Conservation (phyloP, 1,284 basidiomycete genomes). For the Fomes fomentarius region DNA sequence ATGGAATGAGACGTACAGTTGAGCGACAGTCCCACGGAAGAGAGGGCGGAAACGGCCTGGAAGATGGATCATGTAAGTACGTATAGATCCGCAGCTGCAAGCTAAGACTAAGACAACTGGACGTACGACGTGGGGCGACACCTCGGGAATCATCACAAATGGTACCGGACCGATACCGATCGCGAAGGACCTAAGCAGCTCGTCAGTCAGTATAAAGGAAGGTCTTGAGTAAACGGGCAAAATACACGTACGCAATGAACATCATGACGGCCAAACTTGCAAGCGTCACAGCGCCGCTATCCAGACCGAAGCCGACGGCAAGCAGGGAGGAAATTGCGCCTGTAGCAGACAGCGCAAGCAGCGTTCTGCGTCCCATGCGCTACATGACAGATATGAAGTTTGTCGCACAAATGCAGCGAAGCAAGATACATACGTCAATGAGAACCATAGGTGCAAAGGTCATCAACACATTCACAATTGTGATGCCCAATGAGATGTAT, state of each 20-base stretch:
- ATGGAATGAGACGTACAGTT: slow-evolving; percentile 61
- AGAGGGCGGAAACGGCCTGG: slow-evolving; percentile 83
- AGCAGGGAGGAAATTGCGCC: slow-evolving; percentile 72
- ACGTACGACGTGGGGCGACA: slow-evolving; percentile 78
- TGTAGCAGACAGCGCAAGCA: slow-evolving; percentile 58
- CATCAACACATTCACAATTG: slow-evolving; percentile 82
- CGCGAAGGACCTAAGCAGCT: slow-evolving; percentile 73
- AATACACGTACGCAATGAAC: slow-evolving; percentile 76
- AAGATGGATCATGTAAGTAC: slow-evolving; percentile 6
- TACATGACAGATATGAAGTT: slow-evolving; percentile 29
- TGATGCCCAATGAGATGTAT: slow-evolving; percentile 78
- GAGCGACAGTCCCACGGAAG: slow-evolving; percentile 81
- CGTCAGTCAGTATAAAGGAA: background rate
- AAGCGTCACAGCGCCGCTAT: slow-evolving; percentile 59
- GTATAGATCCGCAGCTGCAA: background rate
- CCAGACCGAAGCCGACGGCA: slow-evolving; percentile 73
- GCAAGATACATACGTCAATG: slow-evolving; percentile 66
- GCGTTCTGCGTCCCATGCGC: slow-evolving; percentile 66
- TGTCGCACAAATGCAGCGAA: background rate
- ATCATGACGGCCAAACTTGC: slow-evolving; percentile 79
- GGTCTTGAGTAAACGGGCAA: background rate
- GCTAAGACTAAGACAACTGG: slow-evolving; percentile 14
- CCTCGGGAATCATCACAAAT: slow-evolving; percentile 91
- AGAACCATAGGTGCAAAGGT: slow-evolving; percentile 84
- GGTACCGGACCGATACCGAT: slow-evolving; percentile 91